These are phyloP conservation scores for Penicillium nucicola DNA, from an alignment of 495 filamentous ascomycete genomes.

Conservation along the genomic window DNA sequence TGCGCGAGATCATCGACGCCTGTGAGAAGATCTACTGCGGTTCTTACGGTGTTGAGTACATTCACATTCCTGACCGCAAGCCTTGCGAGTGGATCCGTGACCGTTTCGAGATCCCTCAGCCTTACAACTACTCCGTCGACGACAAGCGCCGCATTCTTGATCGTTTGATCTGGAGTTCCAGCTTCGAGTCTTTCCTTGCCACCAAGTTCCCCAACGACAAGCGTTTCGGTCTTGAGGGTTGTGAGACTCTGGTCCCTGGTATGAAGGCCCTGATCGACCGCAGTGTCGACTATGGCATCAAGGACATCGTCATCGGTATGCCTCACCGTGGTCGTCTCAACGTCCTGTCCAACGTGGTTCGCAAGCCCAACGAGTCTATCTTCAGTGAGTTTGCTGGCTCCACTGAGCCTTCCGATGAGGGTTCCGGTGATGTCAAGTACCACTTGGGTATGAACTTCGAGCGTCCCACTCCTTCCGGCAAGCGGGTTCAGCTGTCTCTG, in stretches of 20 bases:
- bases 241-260: conserved; percentile 91
- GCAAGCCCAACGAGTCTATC: conserved; percentile 98
- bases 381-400: conserved; percentile 97
- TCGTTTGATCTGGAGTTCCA: conserved; percentile 95
- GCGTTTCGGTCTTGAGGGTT: conserved; percentile 96
- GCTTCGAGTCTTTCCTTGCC: conserved; percentile 89
- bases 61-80: conserved; percentile 95
- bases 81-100: conserved; percentile 98
- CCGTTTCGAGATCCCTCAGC: conserved; percentile 87
- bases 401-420: conserved; percentile 85
- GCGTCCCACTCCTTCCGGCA: conserved; percentile 94
- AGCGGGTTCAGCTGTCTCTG: conserved; percentile 95
- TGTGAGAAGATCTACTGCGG: conserved; percentile 97
- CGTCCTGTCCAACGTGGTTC: conserved; percentile 95
- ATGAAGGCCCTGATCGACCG: conserved; percentile 99
- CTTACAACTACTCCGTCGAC: conserved; percentile 93
- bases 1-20: conserved; percentile 87
- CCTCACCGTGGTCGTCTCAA: conserved; percentile 98
- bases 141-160: conserved; percentile 97
- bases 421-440: conserved; percentile 98
- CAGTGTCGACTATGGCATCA: conserved; percentile 96
- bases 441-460: conserved; percentile 99
- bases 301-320: conserved; percentile 99
- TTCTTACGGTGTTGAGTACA: conserved; percentile 94
- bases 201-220: conserved; percentile 99